Percentiles rank a stretch among this genome's conserved stretches.
Conservation (phyloP, 2,329 filamentous ascomycete species). For the Trichoderma arundinaceum region DNA sequence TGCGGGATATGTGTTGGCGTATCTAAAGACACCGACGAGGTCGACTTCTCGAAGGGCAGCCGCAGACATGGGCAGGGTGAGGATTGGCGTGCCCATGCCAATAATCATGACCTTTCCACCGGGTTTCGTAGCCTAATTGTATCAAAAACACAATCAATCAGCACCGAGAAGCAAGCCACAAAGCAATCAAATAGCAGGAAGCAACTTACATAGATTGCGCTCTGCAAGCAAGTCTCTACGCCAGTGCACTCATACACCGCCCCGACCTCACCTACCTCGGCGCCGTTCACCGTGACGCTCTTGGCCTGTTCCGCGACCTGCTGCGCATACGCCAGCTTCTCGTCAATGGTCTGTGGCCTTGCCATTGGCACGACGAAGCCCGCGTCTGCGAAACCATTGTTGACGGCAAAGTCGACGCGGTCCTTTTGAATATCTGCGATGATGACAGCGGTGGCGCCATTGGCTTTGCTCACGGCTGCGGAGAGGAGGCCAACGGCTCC, state of each 20-base stretch:
- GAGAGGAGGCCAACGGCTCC: constrained; percentile 66
- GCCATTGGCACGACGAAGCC: constrained; percentile 57
- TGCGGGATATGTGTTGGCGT: constrained; percentile 73
- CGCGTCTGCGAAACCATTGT: constrained; percentile 61
- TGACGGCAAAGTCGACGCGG: constrained; percentile 62
- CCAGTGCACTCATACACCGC: constrained; percentile 80
- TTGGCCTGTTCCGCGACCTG: constrained; percentile 54
- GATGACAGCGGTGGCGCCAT: constrained; percentile 52
- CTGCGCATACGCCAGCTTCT: constrained; percentile 58
- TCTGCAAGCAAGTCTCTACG: constrained; percentile 76
- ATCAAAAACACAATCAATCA: constrained; percentile 19
- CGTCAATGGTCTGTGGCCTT: constrained; percentile 56
- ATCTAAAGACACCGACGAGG: constrained; percentile 73
- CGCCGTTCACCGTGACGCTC: constrained; percentile 44
- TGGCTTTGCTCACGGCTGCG: constrained; percentile 61
- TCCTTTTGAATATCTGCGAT: constrained; percentile 63
- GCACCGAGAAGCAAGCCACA: not conserved
- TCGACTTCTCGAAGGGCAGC: constrained; percentile 73
- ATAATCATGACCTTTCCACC: constrained; percentile 74
- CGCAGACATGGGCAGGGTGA: constrained; percentile 71
- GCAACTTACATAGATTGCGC: constrained; percentile 67
- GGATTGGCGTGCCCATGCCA: constrained; percentile 74
- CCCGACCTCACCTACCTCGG: constrained; percentile 66
- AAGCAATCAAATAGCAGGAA: not conserved
- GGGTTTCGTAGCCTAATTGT: constrained; percentile 60